Conservation (phyloP, 225 moss, liverwort and hornwort genomes). For the Antitrichia curtipendula region DNA sequence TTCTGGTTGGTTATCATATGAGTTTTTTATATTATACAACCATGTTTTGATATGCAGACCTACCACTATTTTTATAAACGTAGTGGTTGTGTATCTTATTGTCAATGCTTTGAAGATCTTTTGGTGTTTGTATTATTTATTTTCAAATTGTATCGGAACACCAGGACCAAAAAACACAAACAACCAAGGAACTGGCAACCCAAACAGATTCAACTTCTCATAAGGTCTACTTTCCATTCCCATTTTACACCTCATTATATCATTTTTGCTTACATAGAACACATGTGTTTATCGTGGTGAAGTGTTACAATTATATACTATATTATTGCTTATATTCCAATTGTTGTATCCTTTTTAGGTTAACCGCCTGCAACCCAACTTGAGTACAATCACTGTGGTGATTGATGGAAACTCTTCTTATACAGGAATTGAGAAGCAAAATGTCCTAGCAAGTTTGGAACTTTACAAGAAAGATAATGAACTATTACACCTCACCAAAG, state of each 20-base stretch:
- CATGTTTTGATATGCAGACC: background rate
- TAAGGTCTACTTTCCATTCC: background rate
- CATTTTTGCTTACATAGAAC: background rate
- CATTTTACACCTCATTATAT: background rate
- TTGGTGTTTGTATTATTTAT: background rate
- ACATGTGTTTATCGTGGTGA: background rate
- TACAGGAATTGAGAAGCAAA: background rate
- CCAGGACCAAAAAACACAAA: background rate
- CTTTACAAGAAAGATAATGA: constrained; percentile 27
- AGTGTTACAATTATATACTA: background rate
- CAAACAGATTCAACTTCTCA: constrained; percentile 8
- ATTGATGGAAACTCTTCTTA: constrained; percentile 4
- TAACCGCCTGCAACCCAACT: background rate
- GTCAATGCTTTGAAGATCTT: constrained; percentile 5
- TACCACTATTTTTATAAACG: background rate
- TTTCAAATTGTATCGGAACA: background rate
- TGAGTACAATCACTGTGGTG: constrained; percentile 16
- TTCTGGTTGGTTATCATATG: background rate
- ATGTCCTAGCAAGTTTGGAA: background rate
- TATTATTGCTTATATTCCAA: background rate
- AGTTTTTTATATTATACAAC: background rate
- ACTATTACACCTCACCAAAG: constrained; percentile 2
- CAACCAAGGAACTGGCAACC: constrained; percentile 10
- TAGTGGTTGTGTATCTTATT: background rate
- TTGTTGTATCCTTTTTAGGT: background rate